Base-by-base conservation (phyloP, 1,284 basidiomycete species). In the Inonotus obliquus region DNA sequence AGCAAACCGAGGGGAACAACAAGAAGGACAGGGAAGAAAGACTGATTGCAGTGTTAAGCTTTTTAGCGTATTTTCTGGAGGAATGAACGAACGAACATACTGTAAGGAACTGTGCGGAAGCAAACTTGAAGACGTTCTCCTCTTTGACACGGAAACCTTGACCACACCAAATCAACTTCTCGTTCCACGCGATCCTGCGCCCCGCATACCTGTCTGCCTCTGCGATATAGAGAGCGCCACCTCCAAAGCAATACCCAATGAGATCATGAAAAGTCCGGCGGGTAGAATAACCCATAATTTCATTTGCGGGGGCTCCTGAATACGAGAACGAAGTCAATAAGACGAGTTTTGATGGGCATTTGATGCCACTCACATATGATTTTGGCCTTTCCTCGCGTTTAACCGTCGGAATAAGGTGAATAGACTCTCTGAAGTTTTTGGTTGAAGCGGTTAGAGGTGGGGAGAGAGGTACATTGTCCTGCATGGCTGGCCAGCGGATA, bases 21-120 rank as follows among this genome's bases (percentile, higher is more conserved):
- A 60, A 76, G 71, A 71, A 85, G 65, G 13, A 78, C 80, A 1
- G 85, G 84, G 67, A 86, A 73, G 69, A 86, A 85, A 0, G 82
- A 77, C 85, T 86, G 63, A n/a, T 54, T 10, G 25, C 51, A 21
- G 25, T 19, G 19, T 29, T 59, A 54, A 41, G 55, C 35, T 14
- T 56, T 48, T 41, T 19, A 60, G 52, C 63, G 59, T 61, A 13
- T 60, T 45, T 10, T 9, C n/a, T 17, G n/a, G n/a, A n/a, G n/a
- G n/a, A 44, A n/a, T 1, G n/a, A 23, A 47, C 10, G 54, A 39
- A n/a, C 17, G 21, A 14, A 71, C 79, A 65, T 67, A 85, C 85
- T 35, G 82, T 78, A 21, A 87, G 69, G 67, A 85, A 84, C 61
- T 84, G 81, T 11, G 73, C 73, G 19, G 82, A 83, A 3, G 77